A percentile compares a stretch with the other conserved stretches of the same genome.
Evolutionary conservation across 2,329 filamentous ascomycete genomes (phyloP).

Genomic region (Fusarium proliferatum): DNA sequence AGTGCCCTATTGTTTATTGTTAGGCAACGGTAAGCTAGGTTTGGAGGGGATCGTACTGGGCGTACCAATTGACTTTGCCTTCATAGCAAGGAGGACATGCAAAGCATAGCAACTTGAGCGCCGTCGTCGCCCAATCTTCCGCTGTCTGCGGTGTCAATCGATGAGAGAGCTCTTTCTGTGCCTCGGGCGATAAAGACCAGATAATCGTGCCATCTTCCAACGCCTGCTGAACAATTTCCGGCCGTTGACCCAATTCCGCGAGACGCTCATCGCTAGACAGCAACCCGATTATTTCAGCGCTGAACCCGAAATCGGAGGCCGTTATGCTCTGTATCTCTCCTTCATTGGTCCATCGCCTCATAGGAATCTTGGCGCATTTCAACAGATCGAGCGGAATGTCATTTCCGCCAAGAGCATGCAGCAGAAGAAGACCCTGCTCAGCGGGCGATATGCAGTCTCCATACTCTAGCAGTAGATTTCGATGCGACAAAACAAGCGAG

Average conservation of each 20-base stretch:
- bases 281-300: slow-evolving; percentile 24
- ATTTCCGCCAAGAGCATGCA: slow-evolving; percentile 38
- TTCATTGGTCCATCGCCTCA: slow-evolving; percentile 41
- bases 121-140: slow-evolving; percentile 35
- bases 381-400: slow-evolving; percentile 42
- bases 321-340: slow-evolving; percentile 44
- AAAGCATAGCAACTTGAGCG: slow-evolving; percentile 44
- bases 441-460: slow-evolving; percentile 40
- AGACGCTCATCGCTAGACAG: slow-evolving; percentile 33
- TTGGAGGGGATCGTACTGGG: slow-evolving; percentile 25
- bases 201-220: slow-evolving; percentile 34
- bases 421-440: slow-evolving; percentile 43
- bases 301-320: slow-evolving; percentile 42
- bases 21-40: background rate
- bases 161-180: background rate
- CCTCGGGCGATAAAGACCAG: slow-evolving; percentile 38
- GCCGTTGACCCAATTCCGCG: background rate
- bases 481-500: slow-evolving; percentile 26
- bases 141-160: slow-evolving; percentile 23
- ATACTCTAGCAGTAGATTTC: slow-evolving; percentile 43
- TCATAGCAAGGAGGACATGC: slow-evolving; percentile 48
- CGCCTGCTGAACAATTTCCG: slow-evolving; percentile 20
- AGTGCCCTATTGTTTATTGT: slow-evolving; percentile 33
- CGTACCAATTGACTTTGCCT: slow-evolving; percentile 48
- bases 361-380: slow-evolving; percentile 29